A percentile compares a stretch with the other conserved stretches of the same genome.
Conservation (phyloP, 2,329 filamentous ascomycete genomes). For the Trichophyton verrucosum region DNA sequence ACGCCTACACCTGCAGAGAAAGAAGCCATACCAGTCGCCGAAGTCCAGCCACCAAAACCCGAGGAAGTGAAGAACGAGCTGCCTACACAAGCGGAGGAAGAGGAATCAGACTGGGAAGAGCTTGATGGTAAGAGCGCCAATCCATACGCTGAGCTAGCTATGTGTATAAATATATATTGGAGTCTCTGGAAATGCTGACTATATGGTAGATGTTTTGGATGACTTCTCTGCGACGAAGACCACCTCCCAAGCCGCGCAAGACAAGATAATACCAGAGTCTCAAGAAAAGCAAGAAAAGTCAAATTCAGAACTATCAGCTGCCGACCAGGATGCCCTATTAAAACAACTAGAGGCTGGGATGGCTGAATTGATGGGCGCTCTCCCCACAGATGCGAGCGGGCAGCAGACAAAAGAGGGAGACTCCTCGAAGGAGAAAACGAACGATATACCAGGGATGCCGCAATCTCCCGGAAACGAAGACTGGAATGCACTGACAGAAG, state of each 20-base stretch:
- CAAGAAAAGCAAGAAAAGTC: background rate
- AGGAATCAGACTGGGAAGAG: conserved; percentile 89
- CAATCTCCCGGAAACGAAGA: conserved; percentile 14
- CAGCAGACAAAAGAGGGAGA: conserved; percentile 43
- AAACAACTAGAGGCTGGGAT: conserved; percentile 82
- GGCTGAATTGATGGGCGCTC: conserved; percentile 59
- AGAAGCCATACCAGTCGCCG: background rate
- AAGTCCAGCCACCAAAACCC: background rate
- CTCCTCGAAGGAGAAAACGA: conserved; percentile 39
- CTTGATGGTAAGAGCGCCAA: conserved; percentile 55
- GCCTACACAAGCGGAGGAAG: conserved; percentile 36
- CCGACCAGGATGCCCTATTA: conserved; percentile 45
- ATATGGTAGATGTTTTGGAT: conserved; percentile 67
- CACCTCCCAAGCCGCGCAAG: background rate
- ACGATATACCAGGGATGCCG: conserved; percentile 4
- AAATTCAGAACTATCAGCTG: conserved; percentile 1
- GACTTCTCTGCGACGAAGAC: conserved; percentile 56
- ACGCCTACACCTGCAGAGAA: background rate
- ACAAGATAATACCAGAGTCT: background rate
- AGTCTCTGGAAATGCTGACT: background rate
- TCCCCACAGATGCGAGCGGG: conserved; percentile 28
- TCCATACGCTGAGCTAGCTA: background rate
- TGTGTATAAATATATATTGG: background rate
- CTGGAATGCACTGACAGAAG: conserved; percentile 22
- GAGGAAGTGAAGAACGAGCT: background rate